Percentiles rank a stretch among this genome's conserved stretches.
These are phyloP conservation scores for Tylopilus subfusipes DNA, from an alignment of 768 basidiomycete genomes.

Conservation along the genomic window DNA sequence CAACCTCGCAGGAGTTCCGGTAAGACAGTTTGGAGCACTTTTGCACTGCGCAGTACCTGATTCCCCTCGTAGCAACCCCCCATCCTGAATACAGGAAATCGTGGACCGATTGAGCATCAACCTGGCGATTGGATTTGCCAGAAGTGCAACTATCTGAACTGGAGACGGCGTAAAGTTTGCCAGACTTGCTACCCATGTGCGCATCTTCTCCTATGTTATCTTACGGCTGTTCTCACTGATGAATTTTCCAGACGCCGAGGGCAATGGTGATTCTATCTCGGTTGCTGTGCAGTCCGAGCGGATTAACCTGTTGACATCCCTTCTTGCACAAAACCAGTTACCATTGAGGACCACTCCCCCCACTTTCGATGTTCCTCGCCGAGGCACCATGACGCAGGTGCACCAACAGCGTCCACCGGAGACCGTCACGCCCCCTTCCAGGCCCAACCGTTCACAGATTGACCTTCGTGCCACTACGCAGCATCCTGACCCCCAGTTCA, in stretches of 20 bases:
- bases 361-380: conserved; percentile 28
- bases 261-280: conserved; percentile 84
- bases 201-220: conserved; percentile 28
- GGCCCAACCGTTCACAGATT: conserved; percentile 47
- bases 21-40: conserved; percentile 27
- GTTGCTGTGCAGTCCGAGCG: conserved; percentile 82
- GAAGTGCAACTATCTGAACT: conserved; percentile 85
- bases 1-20: conserved; percentile 50
- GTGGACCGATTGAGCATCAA: conserved; percentile 84
- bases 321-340: conserved; percentile 57
- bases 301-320: conserved; percentile 73
- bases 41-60: neutral
- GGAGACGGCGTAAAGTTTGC: conserved; percentile 84
- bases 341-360: conserved; percentile 20
- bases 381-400: conserved; percentile 47
- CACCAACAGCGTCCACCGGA: conserved; percentile 41
- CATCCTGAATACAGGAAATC: conserved; percentile 85
- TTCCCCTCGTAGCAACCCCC: conserved; percentile 60
- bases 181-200: conserved; percentile 83
- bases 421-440: conserved; percentile 33
- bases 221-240: conserved; percentile 11
- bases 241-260: conserved; percentile 63
- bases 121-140: conserved; percentile 80
- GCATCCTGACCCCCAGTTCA: conserved; percentile 46
- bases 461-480: conserved; percentile 41